Percentiles rank a stretch among this genome's conserved stretches.
Evolutionary conservation across 805 yeast genomes (phyloP).

Genomic region (Candida broadrunensis): DNA sequence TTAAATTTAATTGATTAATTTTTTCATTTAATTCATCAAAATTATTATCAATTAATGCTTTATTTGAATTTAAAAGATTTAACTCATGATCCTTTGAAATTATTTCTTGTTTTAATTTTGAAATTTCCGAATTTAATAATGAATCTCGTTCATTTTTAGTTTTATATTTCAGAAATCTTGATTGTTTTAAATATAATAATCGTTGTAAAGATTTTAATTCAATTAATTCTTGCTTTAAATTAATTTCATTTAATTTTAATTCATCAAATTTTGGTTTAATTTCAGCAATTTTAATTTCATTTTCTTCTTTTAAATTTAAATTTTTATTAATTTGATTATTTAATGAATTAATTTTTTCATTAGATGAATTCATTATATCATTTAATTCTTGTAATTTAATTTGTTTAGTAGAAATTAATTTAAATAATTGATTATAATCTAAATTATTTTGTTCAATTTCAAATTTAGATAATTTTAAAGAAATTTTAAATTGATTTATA

Average conservation of each 20-base stretch:
- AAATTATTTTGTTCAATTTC: conserved; percentile 55
- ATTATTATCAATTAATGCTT: conserved; percentile 21
- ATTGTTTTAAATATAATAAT: conserved; percentile 65
- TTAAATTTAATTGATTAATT: conserved; percentile 10
- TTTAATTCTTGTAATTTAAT: conserved; percentile 45
- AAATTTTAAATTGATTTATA: conserved; percentile 45
- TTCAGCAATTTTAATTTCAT: conserved; percentile 33
- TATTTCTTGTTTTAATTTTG: conserved; percentile 26
- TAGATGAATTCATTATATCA: conserved; percentile 25
- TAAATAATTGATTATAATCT: conserved; percentile 48
- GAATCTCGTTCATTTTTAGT: conserved; percentile 57
- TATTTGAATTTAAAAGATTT: conserved; percentile 16
- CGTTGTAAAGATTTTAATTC: conserved; percentile 53
- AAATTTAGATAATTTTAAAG: conserved; percentile 48
- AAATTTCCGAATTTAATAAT: conserved; percentile 61
- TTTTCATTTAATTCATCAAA: conserved; percentile 13
- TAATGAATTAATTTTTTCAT: conserved; percentile 24
- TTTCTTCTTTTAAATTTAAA: conserved; percentile 27
- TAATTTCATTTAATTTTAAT: conserved; percentile 38
- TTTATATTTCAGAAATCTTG: conserved; percentile 59
- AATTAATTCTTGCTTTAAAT: conserved; percentile 35
- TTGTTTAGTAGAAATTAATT: conserved; percentile 47
- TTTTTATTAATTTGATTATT: conserved; percentile 16
- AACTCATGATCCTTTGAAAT: conserved; percentile 20
- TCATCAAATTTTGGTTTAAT: conserved; percentile 41